These are phyloP conservation scores for Pistacia vera DNA, from an alignment of 345 rosid genomes.

Conservation along the genomic window DNA sequence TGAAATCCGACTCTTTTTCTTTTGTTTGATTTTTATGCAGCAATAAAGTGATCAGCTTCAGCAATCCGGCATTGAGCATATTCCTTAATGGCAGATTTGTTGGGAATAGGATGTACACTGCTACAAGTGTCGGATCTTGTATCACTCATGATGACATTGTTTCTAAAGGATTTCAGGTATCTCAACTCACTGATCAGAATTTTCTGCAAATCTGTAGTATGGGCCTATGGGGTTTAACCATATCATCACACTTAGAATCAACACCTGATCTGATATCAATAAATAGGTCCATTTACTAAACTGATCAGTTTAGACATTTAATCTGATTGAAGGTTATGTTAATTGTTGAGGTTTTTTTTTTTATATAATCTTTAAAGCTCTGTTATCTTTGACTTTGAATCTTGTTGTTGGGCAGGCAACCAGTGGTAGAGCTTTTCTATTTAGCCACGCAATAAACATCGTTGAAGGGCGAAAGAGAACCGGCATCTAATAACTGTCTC, in stretches of 20 bases:
- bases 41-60: neutral
- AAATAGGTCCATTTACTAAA: no score
- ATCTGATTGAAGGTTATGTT: no score
- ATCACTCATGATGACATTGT: constrained; percentile 43
- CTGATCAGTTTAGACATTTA: no score
- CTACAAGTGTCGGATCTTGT: constrained; percentile 38
- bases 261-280: no score
- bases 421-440: constrained; percentile 35
- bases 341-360: no score
- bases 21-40: neutral
- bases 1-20: neutral
- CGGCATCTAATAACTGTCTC: constrained; percentile 29
- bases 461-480: constrained; percentile 30
- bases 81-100: constrained; percentile 34
- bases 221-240: no score
- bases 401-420: constrained; percentile 13
- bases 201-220: neutral
- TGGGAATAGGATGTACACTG: constrained; percentile 41
- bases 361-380: neutral
- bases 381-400: neutral
- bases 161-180: constrained; percentile 49
- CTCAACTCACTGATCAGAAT: no score
- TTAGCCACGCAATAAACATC: constrained; percentile 31
- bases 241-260: no score
- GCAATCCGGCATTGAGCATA: neutral